Evolutionary conservation across 331 rosid genomes (phyloP).

Genomic region (Dryas integrifolia): DNA sequence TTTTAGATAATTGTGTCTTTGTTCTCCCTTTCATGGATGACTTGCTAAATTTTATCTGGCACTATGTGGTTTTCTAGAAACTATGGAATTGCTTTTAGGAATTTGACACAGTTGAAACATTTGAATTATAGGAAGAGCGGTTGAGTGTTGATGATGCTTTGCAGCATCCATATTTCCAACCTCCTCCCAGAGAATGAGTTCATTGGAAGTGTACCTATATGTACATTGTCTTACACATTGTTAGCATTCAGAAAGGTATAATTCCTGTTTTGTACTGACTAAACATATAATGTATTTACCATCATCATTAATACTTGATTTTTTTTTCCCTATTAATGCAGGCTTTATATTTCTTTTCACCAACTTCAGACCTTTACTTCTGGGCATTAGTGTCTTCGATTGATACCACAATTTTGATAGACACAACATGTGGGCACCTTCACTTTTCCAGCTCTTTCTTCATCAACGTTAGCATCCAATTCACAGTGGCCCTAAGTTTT

Average conservation of each 20-base stretch:
- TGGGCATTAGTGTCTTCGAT: conserved; percentile 51
- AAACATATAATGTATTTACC: background rate
- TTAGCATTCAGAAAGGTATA: conserved; percentile 22
- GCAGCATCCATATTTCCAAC: conserved; percentile 78
- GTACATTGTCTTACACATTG: conserved; percentile 7
- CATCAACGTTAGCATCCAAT: conserved; percentile 30
- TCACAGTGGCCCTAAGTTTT: conserved; percentile 34
- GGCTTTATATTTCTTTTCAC: no score
- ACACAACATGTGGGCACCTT: conserved; percentile 55
- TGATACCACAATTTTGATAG: conserved; percentile 98
- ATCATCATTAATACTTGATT: no score
- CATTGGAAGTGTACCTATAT: background rate
- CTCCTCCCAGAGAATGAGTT: conserved; percentile 47
- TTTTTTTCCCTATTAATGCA: no score
- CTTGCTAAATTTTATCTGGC: background rate
- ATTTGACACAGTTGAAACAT: conserved; percentile 14
- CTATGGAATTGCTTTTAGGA: background rate
- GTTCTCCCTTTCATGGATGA: background rate
- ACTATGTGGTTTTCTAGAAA: background rate
- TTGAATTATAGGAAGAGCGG: conserved; percentile 68
- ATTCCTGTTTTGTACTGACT: background rate
- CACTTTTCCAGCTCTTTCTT: conserved; percentile 44
- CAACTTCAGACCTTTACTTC: no score
- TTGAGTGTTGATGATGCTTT: conserved; percentile 71
- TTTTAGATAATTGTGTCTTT: conserved; percentile 7